Conservation (phyloP, 2,329 filamentous ascomycete genomes). For the Fusarium sp. region DNA sequence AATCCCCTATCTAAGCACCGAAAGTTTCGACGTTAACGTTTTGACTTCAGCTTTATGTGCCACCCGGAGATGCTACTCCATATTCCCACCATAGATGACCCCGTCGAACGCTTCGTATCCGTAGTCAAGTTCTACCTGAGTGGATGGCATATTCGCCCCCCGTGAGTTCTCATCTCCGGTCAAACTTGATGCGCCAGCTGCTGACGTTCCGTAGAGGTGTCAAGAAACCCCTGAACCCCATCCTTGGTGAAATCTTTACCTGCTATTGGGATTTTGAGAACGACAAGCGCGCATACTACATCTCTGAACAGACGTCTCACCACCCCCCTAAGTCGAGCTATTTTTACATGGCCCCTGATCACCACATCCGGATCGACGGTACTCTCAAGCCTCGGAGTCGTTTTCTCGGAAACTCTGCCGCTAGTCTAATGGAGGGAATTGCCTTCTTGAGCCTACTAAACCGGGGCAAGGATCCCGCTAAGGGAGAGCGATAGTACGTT, state of each 20-base stretch:
- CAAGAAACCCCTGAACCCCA: conserved; percentile 97
- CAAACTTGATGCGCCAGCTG: conserved; percentile 11
- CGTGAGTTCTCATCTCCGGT: conserved; percentile 66
- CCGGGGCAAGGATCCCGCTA: conserved; percentile 70
- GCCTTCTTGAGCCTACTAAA: conserved; percentile 87
- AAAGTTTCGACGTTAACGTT: conserved; percentile 19
- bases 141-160: conserved; percentile 98
- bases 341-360: conserved; percentile 96
- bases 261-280: conserved; percentile 95
- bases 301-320: conserved; percentile 97
- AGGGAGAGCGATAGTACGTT: conserved; percentile 87
- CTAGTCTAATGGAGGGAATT: conserved; percentile 97
- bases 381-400: conserved; percentile 94
- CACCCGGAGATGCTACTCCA: conserved; percentile 95
- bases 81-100: conserved; percentile 89
- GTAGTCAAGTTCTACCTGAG: conserved; percentile 98
- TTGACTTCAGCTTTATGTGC: conserved; percentile 86
- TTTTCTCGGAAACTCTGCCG: conserved; percentile 96
- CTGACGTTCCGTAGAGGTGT: conserved; percentile 74
- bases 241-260: conserved; percentile 93
- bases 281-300: conserved; percentile 89
- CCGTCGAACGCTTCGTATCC: conserved; percentile 87
- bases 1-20: conserved; percentile 9
- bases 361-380: conserved; percentile 94
- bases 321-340: conserved; percentile 99